These are phyloP conservation scores for Nymphaea thermarum DNA, from an alignment of 164 flowering plant species.

Conservation along the genomic window DNA sequence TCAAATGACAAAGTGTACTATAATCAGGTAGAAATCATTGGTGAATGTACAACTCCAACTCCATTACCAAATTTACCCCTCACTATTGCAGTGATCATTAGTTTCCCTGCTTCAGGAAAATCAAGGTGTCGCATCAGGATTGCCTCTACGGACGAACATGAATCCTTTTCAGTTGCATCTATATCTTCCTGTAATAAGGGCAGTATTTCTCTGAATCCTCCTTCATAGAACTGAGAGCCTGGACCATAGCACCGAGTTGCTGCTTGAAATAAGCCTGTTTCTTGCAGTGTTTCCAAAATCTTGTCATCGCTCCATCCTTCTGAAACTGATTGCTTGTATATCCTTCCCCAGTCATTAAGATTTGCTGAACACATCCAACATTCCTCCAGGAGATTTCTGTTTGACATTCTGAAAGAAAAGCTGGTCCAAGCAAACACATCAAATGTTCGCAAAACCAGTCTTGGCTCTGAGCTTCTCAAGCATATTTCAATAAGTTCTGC, in stretches of 20 bases:
- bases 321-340: slow-evolving; percentile 31
- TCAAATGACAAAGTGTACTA: not conserved
- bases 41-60: slow-evolving; percentile 2
- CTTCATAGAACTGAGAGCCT: slow-evolving; percentile 45
- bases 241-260: slow-evolving; percentile 72
- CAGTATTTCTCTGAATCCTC: slow-evolving; percentile 62
- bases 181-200: slow-evolving; percentile 42
- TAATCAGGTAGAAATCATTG: slow-evolving; percentile 32
- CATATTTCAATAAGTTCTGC: slow-evolving; percentile 61
- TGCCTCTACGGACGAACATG: slow-evolving; percentile 47
- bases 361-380: slow-evolving; percentile 85
- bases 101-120: slow-evolving; percentile 80
- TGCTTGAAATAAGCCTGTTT: slow-evolving; percentile 66
- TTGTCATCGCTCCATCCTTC: slow-evolving; percentile 91
- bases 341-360: slow-evolving; percentile 66
- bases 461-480: slow-evolving; percentile 33
- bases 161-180: slow-evolving; percentile 22
- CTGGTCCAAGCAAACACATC: slow-evolving; percentile 96
- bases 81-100: slow-evolving; percentile 75
- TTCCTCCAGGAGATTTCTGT: slow-evolving; percentile 60
- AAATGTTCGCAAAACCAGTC: slow-evolving; percentile 53
- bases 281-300: slow-evolving; percentile 25
- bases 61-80: slow-evolving; percentile 40
- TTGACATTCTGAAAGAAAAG: slow-evolving; percentile 45
- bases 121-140: slow-evolving; percentile 75